Conservation (phyloP, 768 basidiomycete species). For the Kwoniella mangroviensis region DNA sequence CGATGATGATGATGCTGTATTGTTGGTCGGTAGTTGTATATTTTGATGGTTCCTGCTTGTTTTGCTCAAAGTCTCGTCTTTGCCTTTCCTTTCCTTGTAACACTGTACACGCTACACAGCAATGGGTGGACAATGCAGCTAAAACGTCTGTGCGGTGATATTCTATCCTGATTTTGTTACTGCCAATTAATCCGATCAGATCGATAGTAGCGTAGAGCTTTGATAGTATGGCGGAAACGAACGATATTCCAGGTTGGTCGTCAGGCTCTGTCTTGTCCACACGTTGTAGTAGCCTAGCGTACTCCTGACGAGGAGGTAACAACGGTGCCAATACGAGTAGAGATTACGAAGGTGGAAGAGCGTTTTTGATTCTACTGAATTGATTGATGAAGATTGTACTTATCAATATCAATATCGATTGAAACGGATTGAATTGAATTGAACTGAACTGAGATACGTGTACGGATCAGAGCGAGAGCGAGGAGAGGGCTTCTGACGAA, state of each 20-base stretch:
- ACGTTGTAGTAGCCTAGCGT: not conserved
- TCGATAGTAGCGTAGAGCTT: not conserved
- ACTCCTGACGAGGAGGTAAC: too few relatives aligned
- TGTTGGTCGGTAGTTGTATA: not conserved
- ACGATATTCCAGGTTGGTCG: not conserved
- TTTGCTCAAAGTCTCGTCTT: not conserved
- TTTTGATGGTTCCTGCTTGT: not conserved
- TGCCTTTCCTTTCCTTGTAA: not conserved
- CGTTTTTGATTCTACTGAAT: too few relatives aligned
- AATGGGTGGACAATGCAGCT: not conserved
- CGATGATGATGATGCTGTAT: not conserved
- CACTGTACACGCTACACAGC: not conserved
- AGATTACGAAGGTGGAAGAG: too few relatives aligned
- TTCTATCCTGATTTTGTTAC: not conserved
- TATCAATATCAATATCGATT: not conserved
- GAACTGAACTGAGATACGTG: conserved; percentile 1
- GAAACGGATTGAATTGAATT: not conserved
- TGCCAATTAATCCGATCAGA: not conserved
- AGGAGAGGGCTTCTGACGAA: not conserved
- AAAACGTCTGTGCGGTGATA: not conserved
- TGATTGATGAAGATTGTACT: not conserved
- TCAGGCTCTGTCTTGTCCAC: not conserved
- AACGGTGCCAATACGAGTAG: too few relatives aligned
- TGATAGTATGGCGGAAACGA: not conserved
- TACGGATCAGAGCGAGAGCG: not conserved